Percentiles rank a stretch among this genome's conserved stretches.
Conservation (phyloP, 176 grass and related monocot species). For the Oryza officinalis region DNA sequence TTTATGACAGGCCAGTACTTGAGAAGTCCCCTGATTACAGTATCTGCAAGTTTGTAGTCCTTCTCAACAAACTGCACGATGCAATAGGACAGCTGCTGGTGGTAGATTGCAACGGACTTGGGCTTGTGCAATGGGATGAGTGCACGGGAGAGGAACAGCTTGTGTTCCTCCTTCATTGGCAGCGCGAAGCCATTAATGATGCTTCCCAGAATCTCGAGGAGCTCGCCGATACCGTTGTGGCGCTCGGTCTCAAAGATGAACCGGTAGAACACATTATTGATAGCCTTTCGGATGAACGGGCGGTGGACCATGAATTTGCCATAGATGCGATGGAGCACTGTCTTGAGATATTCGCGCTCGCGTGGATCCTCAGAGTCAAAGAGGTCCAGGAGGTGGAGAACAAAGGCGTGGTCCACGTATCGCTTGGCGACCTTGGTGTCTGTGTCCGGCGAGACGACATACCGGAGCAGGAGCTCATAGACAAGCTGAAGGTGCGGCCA, state of each 20-base stretch:
- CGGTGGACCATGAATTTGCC: constrained; percentile 97
- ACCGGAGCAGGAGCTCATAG: constrained; percentile 82
- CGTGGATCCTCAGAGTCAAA: constrained; percentile 87
- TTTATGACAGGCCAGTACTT: constrained; percentile 93
- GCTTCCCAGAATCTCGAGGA: constrained; percentile 86
- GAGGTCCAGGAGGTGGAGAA: constrained; percentile 72
- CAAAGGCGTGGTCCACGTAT: constrained; percentile 80
- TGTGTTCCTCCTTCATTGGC: constrained; percentile 97
- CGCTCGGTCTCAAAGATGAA: constrained; percentile 92
- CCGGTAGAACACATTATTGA: constrained; percentile 87
- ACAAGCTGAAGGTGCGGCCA: constrained; percentile 86
- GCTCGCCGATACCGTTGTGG: constrained; percentile 74
- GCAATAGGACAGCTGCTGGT: constrained; percentile 86
- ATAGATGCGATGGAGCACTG: constrained; percentile 84
- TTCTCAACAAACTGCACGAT: constrained; percentile 92
- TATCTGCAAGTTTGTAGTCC: constrained; percentile 86
- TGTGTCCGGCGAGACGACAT: constrained; percentile 75
- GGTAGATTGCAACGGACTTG: constrained; percentile 73
- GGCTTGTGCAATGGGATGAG: constrained; percentile 86
- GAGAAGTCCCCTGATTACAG: constrained; percentile 75
- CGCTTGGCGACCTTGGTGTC: constrained; percentile 90
- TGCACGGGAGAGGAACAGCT: constrained; percentile 73
- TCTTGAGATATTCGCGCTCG: constrained; percentile 88
- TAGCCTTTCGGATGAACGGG: constrained; percentile 79
- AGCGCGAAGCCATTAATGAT: constrained; percentile 92